Conservation (phyloP, 208 protist genomes). For the Acanthamoeba healyi region DNA sequence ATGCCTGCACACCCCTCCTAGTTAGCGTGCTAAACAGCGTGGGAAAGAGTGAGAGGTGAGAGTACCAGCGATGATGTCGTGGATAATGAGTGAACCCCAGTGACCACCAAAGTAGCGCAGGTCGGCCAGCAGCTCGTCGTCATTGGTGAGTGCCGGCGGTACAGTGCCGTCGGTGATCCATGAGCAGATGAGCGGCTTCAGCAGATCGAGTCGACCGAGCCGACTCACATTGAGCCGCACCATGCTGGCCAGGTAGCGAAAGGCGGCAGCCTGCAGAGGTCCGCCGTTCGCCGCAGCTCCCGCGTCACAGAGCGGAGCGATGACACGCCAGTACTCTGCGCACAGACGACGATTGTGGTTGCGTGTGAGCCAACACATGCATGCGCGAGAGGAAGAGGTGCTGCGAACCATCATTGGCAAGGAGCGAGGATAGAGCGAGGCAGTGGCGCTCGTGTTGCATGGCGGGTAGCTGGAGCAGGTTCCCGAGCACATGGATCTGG, state of each 20-base stretch:
- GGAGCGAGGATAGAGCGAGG: not conserved
- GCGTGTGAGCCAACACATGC: not conserved
- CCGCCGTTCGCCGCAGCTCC: not conserved
- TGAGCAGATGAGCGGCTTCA: not conserved
- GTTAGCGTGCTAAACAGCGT: too few relatives aligned
- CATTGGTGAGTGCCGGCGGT: not conserved
- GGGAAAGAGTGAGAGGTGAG: not conserved
- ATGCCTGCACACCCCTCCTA: not conserved
- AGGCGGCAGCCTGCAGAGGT: not conserved
- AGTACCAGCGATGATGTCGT: conserved; percentile 32
- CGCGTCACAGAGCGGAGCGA: not conserved
- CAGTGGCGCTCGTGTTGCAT: conserved; percentile 11
- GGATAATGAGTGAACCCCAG: conserved; percentile 34
- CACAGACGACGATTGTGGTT: not conserved
- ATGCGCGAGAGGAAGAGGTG: not conserved
- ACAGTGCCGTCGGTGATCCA: not conserved
- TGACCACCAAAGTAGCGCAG: not conserved
- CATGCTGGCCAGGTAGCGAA: not conserved
- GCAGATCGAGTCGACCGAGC: not conserved
- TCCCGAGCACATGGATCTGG: conserved; percentile 47
- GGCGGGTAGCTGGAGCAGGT: conserved; percentile 18
- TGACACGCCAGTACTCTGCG: conserved; percentile 27
- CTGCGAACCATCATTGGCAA: not conserved
- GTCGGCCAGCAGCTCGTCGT: not conserved
- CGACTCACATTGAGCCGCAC: not conserved